Percentiles rank a stretch among this genome's conserved stretches.
Conservation (phyloP, 805 yeast species). For the Huiozyma sinensis region DNA sequence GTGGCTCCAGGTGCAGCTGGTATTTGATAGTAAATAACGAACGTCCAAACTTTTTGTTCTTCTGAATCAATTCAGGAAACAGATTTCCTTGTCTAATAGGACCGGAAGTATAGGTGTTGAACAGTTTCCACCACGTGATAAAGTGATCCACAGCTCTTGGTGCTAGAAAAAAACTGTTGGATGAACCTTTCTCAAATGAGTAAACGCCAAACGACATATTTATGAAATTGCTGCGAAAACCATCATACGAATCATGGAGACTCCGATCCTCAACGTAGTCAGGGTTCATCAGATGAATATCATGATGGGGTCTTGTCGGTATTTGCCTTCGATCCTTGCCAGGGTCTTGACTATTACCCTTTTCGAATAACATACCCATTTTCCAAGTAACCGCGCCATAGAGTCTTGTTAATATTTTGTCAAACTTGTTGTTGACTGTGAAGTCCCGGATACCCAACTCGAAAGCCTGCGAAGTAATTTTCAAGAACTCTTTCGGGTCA, state of each 20-base stretch:
- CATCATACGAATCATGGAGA: conserved; percentile 49
- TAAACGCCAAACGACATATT: conserved; percentile 39
- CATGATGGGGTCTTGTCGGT: conserved; percentile 51
- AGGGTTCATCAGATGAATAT: conserved; percentile 51
- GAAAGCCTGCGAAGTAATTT: conserved; percentile 46
- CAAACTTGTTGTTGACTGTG: conserved; percentile 21
- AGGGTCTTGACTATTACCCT: conserved; percentile 34
- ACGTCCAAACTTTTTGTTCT: conserved; percentile 49
- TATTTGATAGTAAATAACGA: conserved; percentile 68
- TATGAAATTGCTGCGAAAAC: conserved; percentile 52
- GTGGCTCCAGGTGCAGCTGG: conserved; percentile 52
- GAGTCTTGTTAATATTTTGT: conserved; percentile 49
- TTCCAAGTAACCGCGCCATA: conserved; percentile 68
- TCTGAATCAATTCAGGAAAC: conserved; percentile 41
- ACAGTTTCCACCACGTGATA: conserved; percentile 71
- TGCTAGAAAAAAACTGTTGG: conserved; percentile 61
- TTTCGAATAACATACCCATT: conserved; percentile 63
- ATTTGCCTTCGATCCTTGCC: conserved; percentile 35
- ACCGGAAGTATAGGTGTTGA: conserved; percentile 62
- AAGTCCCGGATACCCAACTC: conserved; percentile 44
- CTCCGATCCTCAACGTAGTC: conserved; percentile 29
- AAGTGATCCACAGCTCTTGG: conserved; percentile 64
- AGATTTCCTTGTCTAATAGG: conserved; percentile 67
- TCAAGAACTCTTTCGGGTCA: conserved; percentile 39
- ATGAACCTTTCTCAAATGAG: conserved; percentile 30